Base-by-base conservation (phyloP, 257 asterid species). In the Solanum raphanifolium region DNA sequence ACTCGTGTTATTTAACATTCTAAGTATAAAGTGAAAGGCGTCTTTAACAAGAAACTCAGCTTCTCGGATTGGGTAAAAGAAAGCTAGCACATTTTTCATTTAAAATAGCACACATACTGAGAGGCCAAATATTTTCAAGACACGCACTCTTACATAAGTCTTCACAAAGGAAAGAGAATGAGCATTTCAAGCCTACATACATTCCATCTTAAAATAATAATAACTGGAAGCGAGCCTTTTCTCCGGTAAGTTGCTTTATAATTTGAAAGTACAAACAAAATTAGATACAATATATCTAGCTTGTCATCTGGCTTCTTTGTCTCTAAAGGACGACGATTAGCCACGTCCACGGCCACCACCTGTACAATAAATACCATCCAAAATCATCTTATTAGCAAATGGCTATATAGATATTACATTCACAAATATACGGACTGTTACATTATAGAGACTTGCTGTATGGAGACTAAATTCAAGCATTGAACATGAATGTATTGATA, bases 341-440 rank as follows among this genome's bases (percentile, higher is more conserved):
- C 94, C 93, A 81, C 93, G 93, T 7, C 94, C 92, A 13, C 90
- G 90, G 3, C 92, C 93, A 72, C 92, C 94, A 83, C 91, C 93
- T 91, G 88, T 86, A 76, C 29, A 69, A 43, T 23, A 86, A 71
- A 88, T 75, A 60, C 48, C 3, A 39, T 72, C 18, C 60, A 18
- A 23, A 10, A 78, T 76, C 34, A 38, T 38, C 32, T 76, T 34
- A 76, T 76, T 38, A 75, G 83, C 55, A 11, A 36, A 36, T 36
- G 32, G 20, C 52, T 36, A 36, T 12, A 36, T 12, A 75, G 5
- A 12, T 23, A 39, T 12, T 38, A 58, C 39, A 21, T 38, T 75
- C 83, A 36, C 83, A 23, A 36, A 10, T 75, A 10, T 75, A 36
- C 36, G 36, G 21, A n/a, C 23, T n/a, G 83, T 38, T 23, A 10